A percentile compares a stretch with the other conserved stretches of the same genome.
phyloP scores from a whole-genome alignment of 2,329 filamentous ascomycete genomes.

The Mollisiaceae sp. region DNA sequence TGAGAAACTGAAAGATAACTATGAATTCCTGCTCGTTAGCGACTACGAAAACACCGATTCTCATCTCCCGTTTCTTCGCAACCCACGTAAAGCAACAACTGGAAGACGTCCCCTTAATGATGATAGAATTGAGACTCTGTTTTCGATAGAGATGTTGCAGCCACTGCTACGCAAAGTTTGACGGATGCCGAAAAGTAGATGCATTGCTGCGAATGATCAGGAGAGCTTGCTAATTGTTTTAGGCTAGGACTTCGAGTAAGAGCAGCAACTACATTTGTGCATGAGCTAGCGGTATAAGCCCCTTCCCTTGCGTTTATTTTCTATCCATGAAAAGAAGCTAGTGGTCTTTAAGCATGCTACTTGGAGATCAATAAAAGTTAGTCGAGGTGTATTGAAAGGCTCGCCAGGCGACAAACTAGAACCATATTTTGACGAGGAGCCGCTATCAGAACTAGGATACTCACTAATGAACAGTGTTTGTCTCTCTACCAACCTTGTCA shows the following conservation, averaged over 20 bases:
- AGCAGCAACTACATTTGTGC: not conserved
- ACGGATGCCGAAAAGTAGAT: not conserved
- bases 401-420: not conserved
- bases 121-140: not conserved
- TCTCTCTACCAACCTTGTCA: no score
- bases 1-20: not conserved
- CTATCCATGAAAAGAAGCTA: no score
- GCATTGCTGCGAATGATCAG: not conserved
- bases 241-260: not conserved
- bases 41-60: not conserved
- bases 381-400: not conserved
- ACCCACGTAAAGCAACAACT: not conserved
- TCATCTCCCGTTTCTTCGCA: not conserved
- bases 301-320: not conserved
- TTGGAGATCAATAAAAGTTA: not conserved
- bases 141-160: not conserved
- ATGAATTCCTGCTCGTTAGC: not conserved
- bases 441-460: not conserved
- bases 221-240: not conserved
- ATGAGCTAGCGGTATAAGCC: not conserved
- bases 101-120: not conserved
- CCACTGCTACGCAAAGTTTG: not conserved
- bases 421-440: not conserved
- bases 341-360: not conserved
- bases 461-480: not conserved